Base-by-base conservation (phyloP, 257 asterid species). In the Primulina eburnea region DNA sequence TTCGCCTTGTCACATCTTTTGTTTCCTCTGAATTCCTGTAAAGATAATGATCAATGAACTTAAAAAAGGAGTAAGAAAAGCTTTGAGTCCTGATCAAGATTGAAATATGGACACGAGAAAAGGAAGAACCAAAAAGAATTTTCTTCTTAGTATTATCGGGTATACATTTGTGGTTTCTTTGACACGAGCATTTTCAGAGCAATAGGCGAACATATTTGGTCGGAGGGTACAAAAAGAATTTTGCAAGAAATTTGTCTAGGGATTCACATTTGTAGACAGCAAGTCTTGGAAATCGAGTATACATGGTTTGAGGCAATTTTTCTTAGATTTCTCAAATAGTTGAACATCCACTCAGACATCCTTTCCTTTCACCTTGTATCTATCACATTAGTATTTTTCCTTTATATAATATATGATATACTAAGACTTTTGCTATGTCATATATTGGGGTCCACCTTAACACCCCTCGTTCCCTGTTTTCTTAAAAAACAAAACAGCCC, bases 21-120 rank as follows among this genome's bases (percentile, higher is more conserved):
- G 59, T 58, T 71, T 62, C 71, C 68, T 62, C 77, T 17, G 77
- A 38, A 71, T 74, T 77, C 88, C 98, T 92, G 82, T 32, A 53
- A 59, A 79, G 33, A 62, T 40, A 17, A 72, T 52, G 40, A 26
- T 75, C 55, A 11, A 56, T 50, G 68, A 76, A 73, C 18, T 24
- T 30, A 56, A 57, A 50, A 66, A 65, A 68, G 21, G 29, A 73
- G 21, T 43, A 33, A 18, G 67, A 60, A 47, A 40, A 28, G 29
- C 12, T 69, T 69, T 2, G 17, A 28, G 52, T 64, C 33, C 30
- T n/a, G 29, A 40, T 43, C 30, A 34, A 37, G 55, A 21, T 33
- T 35, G 53, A 17, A 34, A 33, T 26, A 67, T 10, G 21, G 28
- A 26, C 38, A 30, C 37, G 28, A 43, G 53, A 43, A 43, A 43